phyloP scores from a whole-genome alignment of 2,329 filamentous ascomycete species.

The Fusarium zealandicum region DNA sequence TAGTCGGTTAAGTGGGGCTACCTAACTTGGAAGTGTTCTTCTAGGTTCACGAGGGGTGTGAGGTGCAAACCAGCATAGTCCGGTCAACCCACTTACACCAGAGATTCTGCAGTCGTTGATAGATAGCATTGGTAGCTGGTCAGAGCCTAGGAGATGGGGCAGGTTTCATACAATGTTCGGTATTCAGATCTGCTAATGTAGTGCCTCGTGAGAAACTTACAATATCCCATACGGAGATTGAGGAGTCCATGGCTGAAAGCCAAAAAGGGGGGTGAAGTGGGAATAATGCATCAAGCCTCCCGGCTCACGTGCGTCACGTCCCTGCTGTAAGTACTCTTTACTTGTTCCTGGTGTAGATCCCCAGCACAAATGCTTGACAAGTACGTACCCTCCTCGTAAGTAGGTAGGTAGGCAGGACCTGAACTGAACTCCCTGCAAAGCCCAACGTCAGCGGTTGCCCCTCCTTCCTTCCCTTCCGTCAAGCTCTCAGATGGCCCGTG shows the following conservation, averaged over 20 bases:
- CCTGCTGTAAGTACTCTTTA: slow-evolving; percentile 14
- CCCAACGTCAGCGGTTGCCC: slow-evolving; percentile 39
- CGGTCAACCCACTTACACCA: slow-evolving; percentile 18
- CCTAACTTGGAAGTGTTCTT: slow-evolving; percentile 5
- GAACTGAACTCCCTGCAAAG: background rate
- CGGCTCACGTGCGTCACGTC: slow-evolving; percentile 26
- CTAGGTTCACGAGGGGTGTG: slow-evolving; percentile 29
- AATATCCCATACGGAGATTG: background rate
- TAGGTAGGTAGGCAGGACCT: too few species aligned
- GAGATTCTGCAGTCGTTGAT: background rate
- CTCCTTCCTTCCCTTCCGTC: slow-evolving; percentile 15
- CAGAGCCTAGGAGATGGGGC: background rate
- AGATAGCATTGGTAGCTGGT: background rate
- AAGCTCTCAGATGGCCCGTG: slow-evolving; percentile 38
- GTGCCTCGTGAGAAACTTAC: background rate
- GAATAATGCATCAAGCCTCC: slow-evolving; percentile 20
- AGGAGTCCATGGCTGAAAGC: slow-evolving; percentile 4
- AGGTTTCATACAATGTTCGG: too few species aligned
- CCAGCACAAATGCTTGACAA: slow-evolving; percentile 8
- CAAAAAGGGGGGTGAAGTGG: slow-evolving; percentile 14
- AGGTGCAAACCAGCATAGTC: slow-evolving; percentile 5
- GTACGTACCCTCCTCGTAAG: slow-evolving; percentile 27
- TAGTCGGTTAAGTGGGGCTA: slow-evolving; percentile 31
- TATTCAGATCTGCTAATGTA: too few species aligned
- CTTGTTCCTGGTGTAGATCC: slow-evolving; percentile 15